Evolutionary conservation across 169 alveolate genomes (phyloP).

Genomic region (Babesia sp.): DNA sequence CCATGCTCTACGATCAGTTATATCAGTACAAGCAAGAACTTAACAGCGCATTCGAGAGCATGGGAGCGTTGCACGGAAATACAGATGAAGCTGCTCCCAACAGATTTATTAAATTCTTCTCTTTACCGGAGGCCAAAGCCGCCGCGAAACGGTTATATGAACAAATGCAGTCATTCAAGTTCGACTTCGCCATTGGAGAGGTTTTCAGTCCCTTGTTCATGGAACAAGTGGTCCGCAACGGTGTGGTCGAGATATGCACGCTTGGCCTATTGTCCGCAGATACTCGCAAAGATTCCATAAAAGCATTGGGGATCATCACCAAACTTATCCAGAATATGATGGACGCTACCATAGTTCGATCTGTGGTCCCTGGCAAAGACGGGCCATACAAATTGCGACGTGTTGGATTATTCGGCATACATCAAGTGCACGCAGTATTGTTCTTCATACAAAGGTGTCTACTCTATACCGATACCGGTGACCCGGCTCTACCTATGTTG

Average conservation of each 20-base stretch:
- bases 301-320: slow-evolving; percentile 4
- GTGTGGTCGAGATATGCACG: slow-evolving; percentile 15
- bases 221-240: slow-evolving; percentile 29
- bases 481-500: slow-evolving; percentile 4
- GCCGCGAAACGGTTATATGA: slow-evolving; percentile 13
- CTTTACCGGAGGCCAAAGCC: slow-evolving; percentile 1
- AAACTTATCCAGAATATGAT: slow-evolving; percentile 19
- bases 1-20: slow-evolving; percentile 26
- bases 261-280: slow-evolving; percentile 13
- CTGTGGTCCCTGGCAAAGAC: neutral
- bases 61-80: neutral
- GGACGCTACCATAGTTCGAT: slow-evolving; percentile 30
- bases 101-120: neutral
- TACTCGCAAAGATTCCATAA: neutral
- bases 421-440: slow-evolving; percentile 28
- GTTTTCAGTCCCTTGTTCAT: slow-evolving; percentile 1
- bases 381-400: slow-evolving; percentile 31
- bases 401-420: slow-evolving; percentile 18
- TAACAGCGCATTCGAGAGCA: neutral
- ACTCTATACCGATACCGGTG: slow-evolving; percentile 6
- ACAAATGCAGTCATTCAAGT: slow-evolving; percentile 5
- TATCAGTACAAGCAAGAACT: slow-evolving; percentile 16
- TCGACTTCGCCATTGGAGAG: slow-evolving; percentile 7
- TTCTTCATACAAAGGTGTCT: slow-evolving; percentile 10
- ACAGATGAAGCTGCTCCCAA: neutral